Conservation (phyloP, 2,329 filamentous ascomycete genomes). For the Cercospora janseana region DNA sequence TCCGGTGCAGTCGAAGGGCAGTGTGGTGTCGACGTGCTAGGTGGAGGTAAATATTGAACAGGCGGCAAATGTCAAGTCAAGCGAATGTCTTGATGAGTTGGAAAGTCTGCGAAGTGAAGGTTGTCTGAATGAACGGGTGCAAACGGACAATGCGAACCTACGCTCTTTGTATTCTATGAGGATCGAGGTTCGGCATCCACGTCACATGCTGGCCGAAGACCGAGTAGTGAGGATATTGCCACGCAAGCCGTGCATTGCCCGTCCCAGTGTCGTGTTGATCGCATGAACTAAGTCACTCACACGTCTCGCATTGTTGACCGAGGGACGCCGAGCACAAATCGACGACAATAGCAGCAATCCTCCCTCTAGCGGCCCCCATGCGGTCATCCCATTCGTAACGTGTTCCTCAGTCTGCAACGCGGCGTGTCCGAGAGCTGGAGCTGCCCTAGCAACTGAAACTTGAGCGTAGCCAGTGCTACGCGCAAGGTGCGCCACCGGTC, state of each 20-base stretch:
- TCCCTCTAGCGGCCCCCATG: too few relatives aligned
- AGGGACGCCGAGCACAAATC: not conserved
- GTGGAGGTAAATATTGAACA: too few relatives aligned
- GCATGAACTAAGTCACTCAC: constrained; percentile 2
- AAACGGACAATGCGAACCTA: not conserved
- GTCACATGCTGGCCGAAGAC: constrained; percentile 5
- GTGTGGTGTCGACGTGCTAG: too few relatives aligned
- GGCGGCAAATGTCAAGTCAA: too few relatives aligned
- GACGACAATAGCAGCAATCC: not conserved
- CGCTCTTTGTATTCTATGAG: constrained; percentile 1
- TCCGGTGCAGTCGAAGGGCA: not conserved
- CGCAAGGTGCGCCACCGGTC: not conserved
- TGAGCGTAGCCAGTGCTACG: not conserved
- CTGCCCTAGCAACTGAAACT: not conserved
- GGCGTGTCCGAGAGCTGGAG: not conserved
- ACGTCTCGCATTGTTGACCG: not conserved
- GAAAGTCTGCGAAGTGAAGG: too few relatives aligned
- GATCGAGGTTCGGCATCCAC: constrained; percentile 5
- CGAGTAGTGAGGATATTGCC: constrained; percentile 1
- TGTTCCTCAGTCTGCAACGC: not conserved
- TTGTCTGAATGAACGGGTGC: not conserved
- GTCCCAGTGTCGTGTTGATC: constrained; percentile 3
- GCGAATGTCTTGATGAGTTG: too few relatives aligned
- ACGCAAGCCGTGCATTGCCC: constrained; percentile 6
- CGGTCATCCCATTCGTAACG: not conserved